Evolutionary conservation across 441 rosid species (phyloP).

Genomic region (Populus hybrid): DNA sequence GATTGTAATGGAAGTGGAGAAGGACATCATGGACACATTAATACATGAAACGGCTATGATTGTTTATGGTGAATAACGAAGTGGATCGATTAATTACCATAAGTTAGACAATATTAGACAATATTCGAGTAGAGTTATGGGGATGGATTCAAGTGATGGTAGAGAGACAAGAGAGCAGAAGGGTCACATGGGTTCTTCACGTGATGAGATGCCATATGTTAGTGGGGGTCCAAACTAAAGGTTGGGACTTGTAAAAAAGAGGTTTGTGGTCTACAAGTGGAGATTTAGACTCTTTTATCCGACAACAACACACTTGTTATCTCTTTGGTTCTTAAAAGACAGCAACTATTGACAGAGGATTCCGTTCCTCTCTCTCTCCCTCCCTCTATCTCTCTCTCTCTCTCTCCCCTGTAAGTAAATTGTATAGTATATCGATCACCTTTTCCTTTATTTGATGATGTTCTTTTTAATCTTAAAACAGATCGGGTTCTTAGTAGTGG

Average conservation of each 20-base stretch:
- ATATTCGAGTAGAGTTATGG: no score
- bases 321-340: constrained; percentile 36
- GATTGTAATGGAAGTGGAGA: constrained; percentile 57
- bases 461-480: background rate
- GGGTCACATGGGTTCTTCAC: constrained; percentile 62
- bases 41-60: constrained; percentile 54
- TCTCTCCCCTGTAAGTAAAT: background rate
- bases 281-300: constrained; percentile 10
- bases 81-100: background rate
- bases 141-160: no score
- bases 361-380: background rate
- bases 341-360: constrained; percentile 20
- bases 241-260: constrained; percentile 17
- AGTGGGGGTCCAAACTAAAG: constrained; percentile 26
- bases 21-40: constrained; percentile 49
- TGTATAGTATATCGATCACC: background rate
- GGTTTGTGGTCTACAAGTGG: constrained; percentile 33
- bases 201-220: constrained; percentile 45
- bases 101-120: no score
- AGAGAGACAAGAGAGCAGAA: constrained; percentile 27
- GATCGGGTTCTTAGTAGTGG: background rate
- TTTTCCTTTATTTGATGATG: background rate
- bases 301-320: constrained; percentile 13
- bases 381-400: no score
- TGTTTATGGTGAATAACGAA: background rate